These are phyloP conservation scores for Cryptococcus sp. DNA, from an alignment of 1,284 basidiomycete species.

Conservation along the genomic window DNA sequence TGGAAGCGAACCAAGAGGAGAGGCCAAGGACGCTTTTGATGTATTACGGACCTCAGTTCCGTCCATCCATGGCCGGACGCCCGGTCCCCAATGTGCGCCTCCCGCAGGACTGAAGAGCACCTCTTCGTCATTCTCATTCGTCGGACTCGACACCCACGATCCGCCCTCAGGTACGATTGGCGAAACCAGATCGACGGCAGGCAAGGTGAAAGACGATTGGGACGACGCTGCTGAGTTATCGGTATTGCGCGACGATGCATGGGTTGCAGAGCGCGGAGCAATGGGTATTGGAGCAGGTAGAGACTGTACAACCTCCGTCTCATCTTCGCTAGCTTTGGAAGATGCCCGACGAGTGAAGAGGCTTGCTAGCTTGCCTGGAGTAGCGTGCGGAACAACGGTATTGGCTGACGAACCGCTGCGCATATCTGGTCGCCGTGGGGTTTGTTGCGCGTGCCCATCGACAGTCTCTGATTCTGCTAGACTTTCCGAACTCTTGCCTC, in stretches of 20 bases:
- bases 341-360: slow-evolving; percentile 28
- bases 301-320: not conserved
- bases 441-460: slow-evolving; percentile 2
- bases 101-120: slow-evolving; percentile 29
- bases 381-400: slow-evolving; percentile 16
- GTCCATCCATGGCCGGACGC: slow-evolving; percentile 42
- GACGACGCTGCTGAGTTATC: slow-evolving; percentile 19
- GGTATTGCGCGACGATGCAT: slow-evolving; percentile 6
- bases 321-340: slow-evolving; percentile 15
- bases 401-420: slow-evolving; percentile 11
- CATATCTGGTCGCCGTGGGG: slow-evolving; percentile 12
- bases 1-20: slow-evolving; percentile 28
- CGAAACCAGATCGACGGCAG: slow-evolving; percentile 18
- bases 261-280: slow-evolving; percentile 13
- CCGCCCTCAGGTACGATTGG: slow-evolving; percentile 15
- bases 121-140: slow-evolving; percentile 31
- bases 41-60: slow-evolving; percentile 21
- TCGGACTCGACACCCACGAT: slow-evolving; percentile 27
- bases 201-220: slow-evolving; percentile 27
- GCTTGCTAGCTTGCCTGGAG: slow-evolving; percentile 12
- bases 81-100: slow-evolving; percentile 34
- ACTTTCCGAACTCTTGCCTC: slow-evolving; percentile 12
- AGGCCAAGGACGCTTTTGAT: slow-evolving; percentile 24
- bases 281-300: slow-evolving; percentile 6
- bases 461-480: not conserved